Conservation (phyloP, 2,329 filamentous ascomycete genomes). For the Atkinsonella texensis region DNA sequence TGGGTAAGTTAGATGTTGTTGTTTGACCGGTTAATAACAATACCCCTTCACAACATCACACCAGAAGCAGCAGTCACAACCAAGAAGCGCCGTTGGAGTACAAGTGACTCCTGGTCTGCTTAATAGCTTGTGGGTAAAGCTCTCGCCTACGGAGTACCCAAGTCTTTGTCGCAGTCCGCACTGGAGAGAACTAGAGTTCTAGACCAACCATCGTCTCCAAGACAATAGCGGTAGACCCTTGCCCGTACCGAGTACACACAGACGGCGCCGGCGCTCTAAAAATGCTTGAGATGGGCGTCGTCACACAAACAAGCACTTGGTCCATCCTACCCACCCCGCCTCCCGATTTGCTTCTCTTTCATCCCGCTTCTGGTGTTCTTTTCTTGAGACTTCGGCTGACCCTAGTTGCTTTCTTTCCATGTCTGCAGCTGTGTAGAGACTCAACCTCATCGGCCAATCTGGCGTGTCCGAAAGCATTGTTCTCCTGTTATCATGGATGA, state of each 20-base stretch:
- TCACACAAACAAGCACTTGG: slow-evolving; percentile 13
- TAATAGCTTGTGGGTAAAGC: neutral
- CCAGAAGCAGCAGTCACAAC: neutral
- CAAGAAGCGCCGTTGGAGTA: neutral
- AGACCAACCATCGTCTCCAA: slow-evolving; percentile 7
- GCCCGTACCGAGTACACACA: slow-evolving; percentile 7
- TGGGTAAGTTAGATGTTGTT: neutral
- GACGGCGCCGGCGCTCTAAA: neutral
- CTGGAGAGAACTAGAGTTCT: slow-evolving; percentile 1
- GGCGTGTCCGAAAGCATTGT: slow-evolving; percentile 28
- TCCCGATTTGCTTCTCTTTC: slow-evolving; percentile 16
- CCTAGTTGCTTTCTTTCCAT: slow-evolving; percentile 22
- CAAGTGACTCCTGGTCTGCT: neutral
- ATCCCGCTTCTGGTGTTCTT: slow-evolving; percentile 19
- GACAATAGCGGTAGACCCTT: slow-evolving; percentile 8
- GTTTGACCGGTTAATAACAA: too few relatives aligned
- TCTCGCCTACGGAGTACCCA: neutral
- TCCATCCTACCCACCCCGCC: slow-evolving; percentile 15
- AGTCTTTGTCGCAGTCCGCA: neutral
- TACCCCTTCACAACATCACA: neutral
- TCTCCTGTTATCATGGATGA: slow-evolving; percentile 50
- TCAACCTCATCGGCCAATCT: slow-evolving; percentile 22
- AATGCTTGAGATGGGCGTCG: neutral
- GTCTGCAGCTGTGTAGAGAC: slow-evolving; percentile 22
- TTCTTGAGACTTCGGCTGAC: slow-evolving; percentile 16